These are phyloP conservation scores for Sergeia podlipaevii DNA, from an alignment of 208 protist genomes.

Conservation along the genomic window DNA sequence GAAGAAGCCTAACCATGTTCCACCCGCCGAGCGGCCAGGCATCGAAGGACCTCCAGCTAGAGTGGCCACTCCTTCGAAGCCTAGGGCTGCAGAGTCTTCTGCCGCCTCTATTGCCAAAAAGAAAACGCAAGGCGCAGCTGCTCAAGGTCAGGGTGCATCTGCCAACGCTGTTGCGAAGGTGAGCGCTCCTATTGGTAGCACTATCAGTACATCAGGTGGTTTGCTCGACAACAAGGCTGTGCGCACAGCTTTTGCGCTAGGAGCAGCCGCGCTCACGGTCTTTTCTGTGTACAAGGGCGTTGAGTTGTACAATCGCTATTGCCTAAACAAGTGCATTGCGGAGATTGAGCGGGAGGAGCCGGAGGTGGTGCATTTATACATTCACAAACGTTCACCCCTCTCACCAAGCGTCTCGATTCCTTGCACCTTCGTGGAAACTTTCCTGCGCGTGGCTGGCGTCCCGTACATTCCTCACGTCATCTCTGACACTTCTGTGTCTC, in stretches of 20 bases:
- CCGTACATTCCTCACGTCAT: slow-evolving; percentile 44
- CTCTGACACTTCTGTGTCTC: slow-evolving; percentile 24
- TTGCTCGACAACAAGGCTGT: slow-evolving; percentile 16
- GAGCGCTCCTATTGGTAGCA: too few relatives aligned
- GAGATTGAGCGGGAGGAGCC: slow-evolving; percentile 15
- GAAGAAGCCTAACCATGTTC: too few relatives aligned
- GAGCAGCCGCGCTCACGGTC: slow-evolving; percentile 25
- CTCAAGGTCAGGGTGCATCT: too few relatives aligned
- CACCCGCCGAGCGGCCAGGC: too few relatives aligned
- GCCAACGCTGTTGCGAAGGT: too few relatives aligned
- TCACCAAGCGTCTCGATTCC: slow-evolving; percentile 41
- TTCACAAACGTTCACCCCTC: slow-evolving; percentile 34
- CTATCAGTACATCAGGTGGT: too few relatives aligned
- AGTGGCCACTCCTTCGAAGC: too few relatives aligned
- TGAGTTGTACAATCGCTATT: slow-evolving; percentile 24
- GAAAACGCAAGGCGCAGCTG: too few relatives aligned
- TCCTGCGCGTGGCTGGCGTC: slow-evolving; percentile 46
- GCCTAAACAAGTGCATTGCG: slow-evolving; percentile 17
- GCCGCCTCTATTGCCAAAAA: too few relatives aligned
- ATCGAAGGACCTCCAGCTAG: too few relatives aligned
- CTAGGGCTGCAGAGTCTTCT: too few relatives aligned
- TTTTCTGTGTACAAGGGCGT: slow-evolving; percentile 20
- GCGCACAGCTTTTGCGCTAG: slow-evolving; percentile 18
- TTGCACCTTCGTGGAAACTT: slow-evolving; percentile 51
- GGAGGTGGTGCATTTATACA: slow-evolving; percentile 43